Conservation (phyloP, 225 moss, liverwort and hornwort species). For the Marchantia polymorpha region DNA sequence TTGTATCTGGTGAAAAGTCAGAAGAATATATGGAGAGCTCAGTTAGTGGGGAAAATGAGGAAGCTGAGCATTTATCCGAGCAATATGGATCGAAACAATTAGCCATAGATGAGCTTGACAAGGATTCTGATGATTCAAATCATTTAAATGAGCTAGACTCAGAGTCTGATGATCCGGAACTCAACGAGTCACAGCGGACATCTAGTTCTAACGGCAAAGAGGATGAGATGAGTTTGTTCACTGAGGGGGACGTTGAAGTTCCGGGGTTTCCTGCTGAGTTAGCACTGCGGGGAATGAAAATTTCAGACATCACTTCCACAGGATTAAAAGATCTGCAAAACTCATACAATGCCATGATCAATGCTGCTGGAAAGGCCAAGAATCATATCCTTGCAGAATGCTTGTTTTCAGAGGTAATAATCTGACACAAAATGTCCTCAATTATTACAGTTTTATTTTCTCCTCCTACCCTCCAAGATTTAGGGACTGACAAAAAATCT, state of each 20-base stretch:
- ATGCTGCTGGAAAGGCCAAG: slow-evolving; percentile 78
- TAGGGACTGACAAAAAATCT: neutral
- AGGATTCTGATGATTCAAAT: neutral
- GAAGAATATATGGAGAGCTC: neutral
- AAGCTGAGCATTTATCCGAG: neutral
- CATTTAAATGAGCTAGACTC: slow-evolving; percentile 1
- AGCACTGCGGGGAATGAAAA: slow-evolving; percentile 50
- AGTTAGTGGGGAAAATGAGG: neutral
- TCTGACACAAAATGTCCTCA: neutral
- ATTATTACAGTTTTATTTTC: neutral
- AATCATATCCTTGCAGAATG: slow-evolving; percentile 77
- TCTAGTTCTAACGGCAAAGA: slow-evolving; percentile 18
- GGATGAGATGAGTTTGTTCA: slow-evolving; percentile 8
- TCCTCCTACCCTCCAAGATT: neutral
- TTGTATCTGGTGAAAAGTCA: neutral
- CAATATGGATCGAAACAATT: neutral
- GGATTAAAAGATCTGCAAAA: slow-evolving; percentile 83
- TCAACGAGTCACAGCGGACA: neutral
- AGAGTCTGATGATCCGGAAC: neutral
- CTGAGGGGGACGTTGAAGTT: slow-evolving; percentile 12
- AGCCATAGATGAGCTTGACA: neutral
- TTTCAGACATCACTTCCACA: slow-evolving; percentile 27
- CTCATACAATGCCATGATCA: slow-evolving; percentile 84
- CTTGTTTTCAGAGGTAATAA: slow-evolving; percentile 81
- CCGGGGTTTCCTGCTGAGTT: slow-evolving; percentile 28